Percentiles rank a stretch among this genome's conserved stretches.
Evolutionary conservation across 805 yeast genomes (phyloP).

Genomic region (Isabelozyma heimii): DNA sequence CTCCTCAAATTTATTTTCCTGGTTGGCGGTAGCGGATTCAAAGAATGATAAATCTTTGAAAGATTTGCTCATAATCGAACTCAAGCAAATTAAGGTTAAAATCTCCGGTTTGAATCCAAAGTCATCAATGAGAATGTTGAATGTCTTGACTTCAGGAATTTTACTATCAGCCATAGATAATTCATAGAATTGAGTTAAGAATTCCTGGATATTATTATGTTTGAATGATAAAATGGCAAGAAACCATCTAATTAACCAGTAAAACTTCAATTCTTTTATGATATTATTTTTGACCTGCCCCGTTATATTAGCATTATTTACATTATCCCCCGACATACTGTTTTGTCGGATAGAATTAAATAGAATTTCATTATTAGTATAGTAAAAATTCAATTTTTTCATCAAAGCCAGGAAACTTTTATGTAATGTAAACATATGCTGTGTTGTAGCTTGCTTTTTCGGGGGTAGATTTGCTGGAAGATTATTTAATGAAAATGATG

Average conservation of each 20-base stretch:
- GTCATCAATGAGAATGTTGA: constrained; percentile 1
- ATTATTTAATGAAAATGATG: not conserved
- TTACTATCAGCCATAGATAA: constrained; percentile 6
- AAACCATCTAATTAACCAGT: constrained; percentile 18
- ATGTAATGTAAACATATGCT: not conserved
- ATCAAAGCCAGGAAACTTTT: not conserved
- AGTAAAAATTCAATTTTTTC: constrained; percentile 21
- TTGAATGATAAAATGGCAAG: constrained; percentile 21
- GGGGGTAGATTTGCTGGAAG: not conserved
- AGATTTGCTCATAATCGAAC: constrained; percentile 24
- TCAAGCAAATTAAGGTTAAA: constrained; percentile 20
- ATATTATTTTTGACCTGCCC: not conserved
- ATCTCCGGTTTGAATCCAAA: constrained; percentile 15
- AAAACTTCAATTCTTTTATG: constrained; percentile 18
- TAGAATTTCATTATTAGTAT: constrained; percentile 16
- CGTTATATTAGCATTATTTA: not conserved
- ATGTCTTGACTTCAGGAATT: not conserved
- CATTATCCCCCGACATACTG: not conserved
- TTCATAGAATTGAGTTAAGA: constrained; percentile 17
- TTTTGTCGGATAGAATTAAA: constrained; percentile 3
- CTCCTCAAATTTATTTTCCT: not conserved
- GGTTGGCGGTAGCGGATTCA: not conserved
- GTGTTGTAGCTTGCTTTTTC: not conserved
- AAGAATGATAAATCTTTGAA: constrained; percentile 24
- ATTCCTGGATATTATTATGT: constrained; percentile 22